phyloP scores from a whole-genome alignment of 176 grass and related monocot species.

The Chloris gayana region DNA sequence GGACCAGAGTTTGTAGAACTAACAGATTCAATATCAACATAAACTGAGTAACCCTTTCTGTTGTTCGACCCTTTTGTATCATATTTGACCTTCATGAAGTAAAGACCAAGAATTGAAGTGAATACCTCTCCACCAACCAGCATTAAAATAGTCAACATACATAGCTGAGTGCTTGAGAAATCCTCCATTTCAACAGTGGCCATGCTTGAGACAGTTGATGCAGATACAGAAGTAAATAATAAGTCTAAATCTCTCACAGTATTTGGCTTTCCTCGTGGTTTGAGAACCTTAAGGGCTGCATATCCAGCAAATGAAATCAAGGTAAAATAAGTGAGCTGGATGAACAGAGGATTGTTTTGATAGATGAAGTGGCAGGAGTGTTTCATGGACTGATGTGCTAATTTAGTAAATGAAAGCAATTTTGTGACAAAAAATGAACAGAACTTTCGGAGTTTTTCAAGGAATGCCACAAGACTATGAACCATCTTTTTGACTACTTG shows the following conservation, averaged over 20 bases:
- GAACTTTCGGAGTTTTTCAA: slow-evolving; percentile 31
- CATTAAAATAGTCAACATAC: slow-evolving; percentile 68
- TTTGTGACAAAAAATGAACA: slow-evolving; percentile 36
- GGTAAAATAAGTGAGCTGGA: slow-evolving; percentile 53
- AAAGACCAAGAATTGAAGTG: slow-evolving; percentile 63
- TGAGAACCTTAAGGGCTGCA: slow-evolving; percentile 55
- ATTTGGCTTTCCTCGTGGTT: slow-evolving; percentile 29
- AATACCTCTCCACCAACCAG: slow-evolving; percentile 71
- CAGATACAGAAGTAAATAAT: slow-evolving; percentile 66
- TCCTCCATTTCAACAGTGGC: slow-evolving; percentile 77
- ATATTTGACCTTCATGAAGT: slow-evolving; percentile 50
- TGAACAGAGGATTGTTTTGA: slow-evolving; percentile 45
- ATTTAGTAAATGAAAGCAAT: slow-evolving; percentile 45
- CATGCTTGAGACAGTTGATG: slow-evolving; percentile 83
- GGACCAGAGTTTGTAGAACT: slow-evolving; percentile 27
- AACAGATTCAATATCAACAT: slow-evolving; percentile 41
- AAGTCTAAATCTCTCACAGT: slow-evolving; percentile 49
- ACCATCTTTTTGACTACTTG: slow-evolving; percentile 32
- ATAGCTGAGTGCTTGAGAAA: slow-evolving; percentile 64
- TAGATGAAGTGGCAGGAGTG: slow-evolving; percentile 44
- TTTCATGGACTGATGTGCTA: slow-evolving; percentile 28
- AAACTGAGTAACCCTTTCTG: slow-evolving; percentile 29
- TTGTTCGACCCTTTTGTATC: slow-evolving; percentile 30
- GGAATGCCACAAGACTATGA: slow-evolving; percentile 10
- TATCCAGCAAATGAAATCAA: slow-evolving; percentile 63